These are phyloP conservation scores for Geotrichum siamense DNA, from an alignment of 1,139 yeast genomes.

Conservation along the genomic window DNA sequence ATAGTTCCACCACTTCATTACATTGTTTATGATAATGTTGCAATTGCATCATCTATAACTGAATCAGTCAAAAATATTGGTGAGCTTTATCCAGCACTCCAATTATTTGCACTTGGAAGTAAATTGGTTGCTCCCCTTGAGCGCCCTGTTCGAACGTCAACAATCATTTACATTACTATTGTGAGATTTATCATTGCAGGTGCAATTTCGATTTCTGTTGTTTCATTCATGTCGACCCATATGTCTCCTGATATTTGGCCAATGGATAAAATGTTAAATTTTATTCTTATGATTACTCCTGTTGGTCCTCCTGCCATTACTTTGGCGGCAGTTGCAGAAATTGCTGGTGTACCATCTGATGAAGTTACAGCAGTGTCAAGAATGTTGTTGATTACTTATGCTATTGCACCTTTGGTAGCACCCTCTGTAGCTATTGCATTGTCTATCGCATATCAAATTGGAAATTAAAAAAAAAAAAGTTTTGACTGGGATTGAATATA, in stretches of 20 bases:
- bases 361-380: slow-evolving; percentile 22
- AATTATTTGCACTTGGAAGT: slow-evolving; percentile 23
- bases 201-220: slow-evolving; percentile 18
- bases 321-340: slow-evolving; percentile 25
- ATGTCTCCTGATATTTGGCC: slow-evolving; percentile 20
- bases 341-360: slow-evolving; percentile 21
- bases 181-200: slow-evolving; percentile 20
- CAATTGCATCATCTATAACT: slow-evolving; percentile 20
- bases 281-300: slow-evolving; percentile 23
- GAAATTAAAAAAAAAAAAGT: no score
- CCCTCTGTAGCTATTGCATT: slow-evolving; percentile 23
- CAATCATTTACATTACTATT: slow-evolving; percentile 17
- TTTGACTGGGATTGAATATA: no score
- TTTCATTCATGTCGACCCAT: slow-evolving; percentile 16
- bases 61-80: slow-evolving; percentile 22
- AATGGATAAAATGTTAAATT: slow-evolving; percentile 22
- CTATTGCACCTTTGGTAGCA: slow-evolving; percentile 22
- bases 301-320: slow-evolving; percentile 26
- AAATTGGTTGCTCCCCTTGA: slow-evolving; percentile 21
- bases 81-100: slow-evolving; percentile 23
- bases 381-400: slow-evolving; percentile 21
- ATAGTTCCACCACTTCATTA: slow-evolving; percentile 22
- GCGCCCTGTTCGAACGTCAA: slow-evolving; percentile 18
- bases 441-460: slow-evolving; percentile 16
- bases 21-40: slow-evolving; percentile 19